phyloP scores from a whole-genome alignment of 1,284 basidiomycete genomes.

The Trichosporon ovoides region DNA sequence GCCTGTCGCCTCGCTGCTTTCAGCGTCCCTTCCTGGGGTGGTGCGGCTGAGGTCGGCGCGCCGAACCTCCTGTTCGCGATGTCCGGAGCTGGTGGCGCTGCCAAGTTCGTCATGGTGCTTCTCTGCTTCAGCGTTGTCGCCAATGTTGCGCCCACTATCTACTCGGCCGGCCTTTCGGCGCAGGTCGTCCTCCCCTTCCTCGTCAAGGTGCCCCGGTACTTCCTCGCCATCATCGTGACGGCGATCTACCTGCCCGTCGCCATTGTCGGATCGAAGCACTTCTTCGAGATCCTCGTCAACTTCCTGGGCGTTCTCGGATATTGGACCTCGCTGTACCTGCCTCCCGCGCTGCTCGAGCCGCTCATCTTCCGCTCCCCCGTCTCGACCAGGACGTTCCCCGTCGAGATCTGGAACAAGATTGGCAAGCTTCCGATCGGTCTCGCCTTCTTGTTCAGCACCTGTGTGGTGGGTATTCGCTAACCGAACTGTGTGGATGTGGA shows the following conservation, averaged over 20 bases:
- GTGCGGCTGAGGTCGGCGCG: conserved; percentile 57
- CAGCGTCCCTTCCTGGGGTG: conserved; percentile 62
- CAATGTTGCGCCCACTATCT: conserved; percentile 77
- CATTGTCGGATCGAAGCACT: conserved; percentile 38
- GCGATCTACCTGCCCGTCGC: conserved; percentile 58
- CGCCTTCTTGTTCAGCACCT: conserved; percentile 31
- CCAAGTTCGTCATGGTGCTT: conserved; percentile 75
- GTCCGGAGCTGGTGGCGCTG: conserved; percentile 57
- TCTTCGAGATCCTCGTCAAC: conserved; percentile 42
- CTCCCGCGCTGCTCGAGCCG: conserved; percentile 42
- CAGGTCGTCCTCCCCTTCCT: conserved; percentile 69
- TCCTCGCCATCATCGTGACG: conserved; percentile 74
- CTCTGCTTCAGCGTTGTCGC: conserved; percentile 61
- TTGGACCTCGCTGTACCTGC: conserved; percentile 47
- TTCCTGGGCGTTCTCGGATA: conserved; percentile 46
- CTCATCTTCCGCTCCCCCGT: conserved; percentile 44
- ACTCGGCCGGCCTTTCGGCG: conserved; percentile 74
- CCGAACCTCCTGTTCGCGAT: conserved; percentile 72
- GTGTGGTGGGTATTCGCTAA: conserved; percentile 28
- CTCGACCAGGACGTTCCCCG: conserved; percentile 33
- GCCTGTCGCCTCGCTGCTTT: conserved; percentile 51
- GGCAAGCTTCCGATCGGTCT: conserved; percentile 42
- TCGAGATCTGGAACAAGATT: conserved; percentile 40
- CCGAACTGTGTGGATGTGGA: not conserved
- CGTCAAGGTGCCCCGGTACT: conserved; percentile 67